These are phyloP conservation scores for Starmerella apis DNA, from an alignment of 805 yeast species.

Conservation along the genomic window DNA sequence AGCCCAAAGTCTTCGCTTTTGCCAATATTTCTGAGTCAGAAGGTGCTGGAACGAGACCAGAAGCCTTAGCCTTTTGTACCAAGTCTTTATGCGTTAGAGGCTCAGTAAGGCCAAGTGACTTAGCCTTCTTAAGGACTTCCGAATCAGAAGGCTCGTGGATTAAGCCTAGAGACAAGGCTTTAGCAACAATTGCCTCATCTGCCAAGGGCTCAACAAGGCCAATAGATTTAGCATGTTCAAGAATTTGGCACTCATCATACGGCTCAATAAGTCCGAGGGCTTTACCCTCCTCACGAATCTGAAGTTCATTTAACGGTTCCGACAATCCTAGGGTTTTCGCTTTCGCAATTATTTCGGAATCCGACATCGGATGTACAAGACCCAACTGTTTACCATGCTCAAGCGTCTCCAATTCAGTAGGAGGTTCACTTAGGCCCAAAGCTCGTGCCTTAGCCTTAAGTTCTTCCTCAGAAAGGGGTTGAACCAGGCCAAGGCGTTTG, in stretches of 20 bases:
- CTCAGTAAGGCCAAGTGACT: slow-evolving; percentile 24
- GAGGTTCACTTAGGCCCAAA: slow-evolving; percentile 23
- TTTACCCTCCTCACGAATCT: slow-evolving; percentile 3
- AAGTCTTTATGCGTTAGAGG: slow-evolving; percentile 13
- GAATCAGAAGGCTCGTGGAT: slow-evolving; percentile 13
- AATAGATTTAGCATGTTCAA: slow-evolving; percentile 6
- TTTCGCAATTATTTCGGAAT: slow-evolving; percentile 35
- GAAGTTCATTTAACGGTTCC: background rate
- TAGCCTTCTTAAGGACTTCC: slow-evolving; percentile 16
- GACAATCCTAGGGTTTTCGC: slow-evolving; percentile 14
- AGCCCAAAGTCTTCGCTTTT: slow-evolving; percentile 14
- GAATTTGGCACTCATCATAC: slow-evolving; percentile 12
- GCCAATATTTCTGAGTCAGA: slow-evolving; percentile 9
- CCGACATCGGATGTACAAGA: slow-evolving; percentile 8
- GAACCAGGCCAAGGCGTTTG: slow-evolving; percentile 20
- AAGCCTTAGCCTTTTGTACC: slow-evolving; percentile 60
- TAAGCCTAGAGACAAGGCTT: slow-evolving; percentile 26
- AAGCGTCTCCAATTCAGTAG: slow-evolving; percentile 6
- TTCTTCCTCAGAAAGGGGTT: slow-evolving; percentile 13
- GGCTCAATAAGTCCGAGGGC: slow-evolving; percentile 23
- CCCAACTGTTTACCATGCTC: slow-evolving; percentile 25
- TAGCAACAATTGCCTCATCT: background rate
- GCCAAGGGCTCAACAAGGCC: background rate
- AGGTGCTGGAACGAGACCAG: slow-evolving; percentile 53
- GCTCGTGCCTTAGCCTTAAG: slow-evolving; percentile 10